These are phyloP conservation scores for Amaranthus cruentus DNA, from an alignment of 148 eudicot genomes.

Conservation along the genomic window DNA sequence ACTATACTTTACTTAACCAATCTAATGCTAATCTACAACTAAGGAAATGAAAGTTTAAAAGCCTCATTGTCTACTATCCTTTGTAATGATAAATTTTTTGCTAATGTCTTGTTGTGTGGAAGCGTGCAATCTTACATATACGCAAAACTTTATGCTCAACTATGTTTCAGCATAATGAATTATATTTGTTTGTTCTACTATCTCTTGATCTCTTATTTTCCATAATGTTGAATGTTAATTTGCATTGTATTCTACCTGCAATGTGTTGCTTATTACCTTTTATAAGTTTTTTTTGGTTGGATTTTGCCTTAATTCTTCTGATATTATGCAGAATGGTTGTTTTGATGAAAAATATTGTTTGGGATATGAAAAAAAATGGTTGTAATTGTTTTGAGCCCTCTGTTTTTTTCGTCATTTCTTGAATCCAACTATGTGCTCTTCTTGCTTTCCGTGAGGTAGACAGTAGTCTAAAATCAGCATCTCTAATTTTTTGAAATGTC, in stretches of 20 bases:
- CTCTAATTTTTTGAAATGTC: not conserved
- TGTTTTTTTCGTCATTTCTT: not conserved
- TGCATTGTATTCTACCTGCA: not conserved
- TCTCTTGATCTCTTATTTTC: not conserved
- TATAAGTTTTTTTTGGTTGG: not conserved
- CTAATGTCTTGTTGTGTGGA: not conserved
- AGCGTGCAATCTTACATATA: not conserved
- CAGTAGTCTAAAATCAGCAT: not conserved
- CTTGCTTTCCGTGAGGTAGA: not conserved
- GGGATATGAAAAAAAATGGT: not conserved
- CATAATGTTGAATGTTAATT: not conserved
- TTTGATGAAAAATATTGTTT: not conserved
- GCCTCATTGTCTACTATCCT: not conserved
- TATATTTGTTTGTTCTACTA: not conserved
- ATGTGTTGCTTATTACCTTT: not conserved
- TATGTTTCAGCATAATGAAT: not conserved
- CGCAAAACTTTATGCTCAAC: not conserved
- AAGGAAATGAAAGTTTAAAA: not conserved
- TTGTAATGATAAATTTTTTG: too few species aligned
- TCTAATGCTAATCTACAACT: too few species aligned
- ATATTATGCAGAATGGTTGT: too few species aligned
- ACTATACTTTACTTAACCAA: too few species aligned
- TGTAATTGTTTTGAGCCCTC: not conserved
- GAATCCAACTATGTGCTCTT: not conserved
- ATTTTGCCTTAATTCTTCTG: not conserved